Evolutionary conservation across 2,329 filamentous ascomycete genomes (phyloP).

Genomic region (Stemphylium vesicarium): DNA sequence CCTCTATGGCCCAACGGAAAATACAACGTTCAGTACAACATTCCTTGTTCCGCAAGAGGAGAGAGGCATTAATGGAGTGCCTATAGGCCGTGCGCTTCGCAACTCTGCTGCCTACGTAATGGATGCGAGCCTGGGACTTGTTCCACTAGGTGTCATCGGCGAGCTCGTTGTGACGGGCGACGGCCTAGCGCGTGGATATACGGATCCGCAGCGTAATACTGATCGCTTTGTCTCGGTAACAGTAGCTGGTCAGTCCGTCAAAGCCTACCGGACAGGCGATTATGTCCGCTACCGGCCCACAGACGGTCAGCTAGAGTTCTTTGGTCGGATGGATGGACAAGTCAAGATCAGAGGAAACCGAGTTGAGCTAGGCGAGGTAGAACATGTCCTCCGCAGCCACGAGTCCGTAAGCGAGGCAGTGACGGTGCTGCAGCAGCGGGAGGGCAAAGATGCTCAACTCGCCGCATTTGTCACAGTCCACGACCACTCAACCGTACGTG

Average conservation of each 20-base stretch:
- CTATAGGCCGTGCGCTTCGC: constrained; percentile 49
- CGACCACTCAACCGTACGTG: no score
- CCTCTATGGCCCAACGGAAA: constrained; percentile 31
- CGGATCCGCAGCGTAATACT: constrained; percentile 25
- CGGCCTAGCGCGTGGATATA: constrained; percentile 11
- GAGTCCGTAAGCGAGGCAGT: neutral
- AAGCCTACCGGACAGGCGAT: constrained; percentile 40
- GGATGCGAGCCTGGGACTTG: constrained; percentile 2
- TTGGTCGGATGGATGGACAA: constrained; percentile 30
- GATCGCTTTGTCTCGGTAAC: constrained; percentile 3
- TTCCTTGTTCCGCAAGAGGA: constrained; percentile 42
- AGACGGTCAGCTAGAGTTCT: constrained; percentile 22
- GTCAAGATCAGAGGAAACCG: constrained; percentile 34
- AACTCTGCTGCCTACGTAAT: constrained; percentile 6
- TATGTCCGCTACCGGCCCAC: constrained; percentile 14
- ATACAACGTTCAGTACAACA: constrained; percentile 46
- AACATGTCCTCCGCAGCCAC: constrained; percentile 5
- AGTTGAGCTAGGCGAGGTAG: constrained; percentile 34
- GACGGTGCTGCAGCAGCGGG: neutral
- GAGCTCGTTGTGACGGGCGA: constrained; percentile 34
- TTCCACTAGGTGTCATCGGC: constrained; percentile 25
- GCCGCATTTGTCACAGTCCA: neutral
- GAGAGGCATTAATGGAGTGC: constrained; percentile 18
- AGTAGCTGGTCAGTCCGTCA: constrained; percentile 7
- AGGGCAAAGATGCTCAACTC: neutral